phyloP scores from a whole-genome alignment of 345 rosid genomes.

The Streptanthus diversifolius region DNA sequence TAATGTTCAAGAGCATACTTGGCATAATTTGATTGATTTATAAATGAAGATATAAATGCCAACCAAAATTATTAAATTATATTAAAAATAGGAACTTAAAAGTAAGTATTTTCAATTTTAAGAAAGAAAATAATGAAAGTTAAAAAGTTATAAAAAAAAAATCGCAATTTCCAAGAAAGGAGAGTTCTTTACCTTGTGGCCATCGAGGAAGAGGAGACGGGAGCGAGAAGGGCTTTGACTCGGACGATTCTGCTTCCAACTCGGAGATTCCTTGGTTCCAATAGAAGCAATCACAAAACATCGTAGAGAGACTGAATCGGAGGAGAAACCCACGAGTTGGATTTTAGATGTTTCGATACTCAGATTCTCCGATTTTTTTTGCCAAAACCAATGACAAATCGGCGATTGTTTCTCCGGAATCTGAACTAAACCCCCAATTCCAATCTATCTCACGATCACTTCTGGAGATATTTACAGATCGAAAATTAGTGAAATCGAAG shows the following conservation, averaged over 20 bases:
- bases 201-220: slow-evolving; percentile 64
- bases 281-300: slow-evolving; percentile 62
- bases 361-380: not conserved
- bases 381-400: not conserved
- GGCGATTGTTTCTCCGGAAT: not conserved
- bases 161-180: not conserved
- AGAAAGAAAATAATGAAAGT: not conserved
- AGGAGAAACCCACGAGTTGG: slow-evolving; percentile 24
- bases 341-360: slow-evolving; percentile 9
- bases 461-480: not conserved
- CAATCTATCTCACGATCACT: not conserved
- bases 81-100: not conserved
- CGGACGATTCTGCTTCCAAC: slow-evolving; percentile 24
- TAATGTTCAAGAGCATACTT: not conserved
- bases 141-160: not conserved
- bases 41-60: not conserved
- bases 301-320: not conserved
- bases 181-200: slow-evolving; percentile 51
- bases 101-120: not conserved
- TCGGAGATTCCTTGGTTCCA: slow-evolving; percentile 43
- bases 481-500: not conserved
- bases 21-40: not conserved
- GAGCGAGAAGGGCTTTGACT: slow-evolving; percentile 53
- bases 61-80: not conserved
- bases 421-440: not conserved